These are phyloP conservation scores for Lagerstroemia speciosa DNA, from an alignment of 345 rosid genomes.

Conservation along the genomic window DNA sequence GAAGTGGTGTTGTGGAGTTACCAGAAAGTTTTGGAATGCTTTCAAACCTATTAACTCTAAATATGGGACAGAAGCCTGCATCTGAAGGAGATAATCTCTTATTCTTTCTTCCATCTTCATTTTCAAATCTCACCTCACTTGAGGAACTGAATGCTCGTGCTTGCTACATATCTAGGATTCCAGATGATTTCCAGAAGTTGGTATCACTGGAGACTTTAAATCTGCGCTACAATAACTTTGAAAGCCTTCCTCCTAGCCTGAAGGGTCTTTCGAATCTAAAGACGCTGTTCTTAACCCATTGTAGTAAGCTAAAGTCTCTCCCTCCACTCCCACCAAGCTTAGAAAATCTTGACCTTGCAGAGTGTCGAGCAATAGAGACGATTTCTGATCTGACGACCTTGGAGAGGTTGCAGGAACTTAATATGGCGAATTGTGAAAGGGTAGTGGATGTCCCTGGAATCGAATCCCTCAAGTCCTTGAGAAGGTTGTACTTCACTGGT, in stretches of 20 bases:
- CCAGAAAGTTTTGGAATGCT: conserved; percentile 39
- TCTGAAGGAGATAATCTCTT: not conserved
- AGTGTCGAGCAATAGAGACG: conserved; percentile 29
- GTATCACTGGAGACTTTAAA: conserved; percentile 25
- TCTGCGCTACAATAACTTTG: conserved; percentile 32
- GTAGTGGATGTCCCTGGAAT: conserved; percentile 40
- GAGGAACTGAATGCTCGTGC: conserved; percentile 32
- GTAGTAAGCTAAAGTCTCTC: conserved; percentile 34
- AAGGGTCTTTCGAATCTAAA: conserved; percentile 32
- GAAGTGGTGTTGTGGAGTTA: conserved; percentile 26
- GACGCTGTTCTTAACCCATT: conserved; percentile 24
- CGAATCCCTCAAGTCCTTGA: conserved; percentile 29
- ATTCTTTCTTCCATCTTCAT: conserved; percentile 23
- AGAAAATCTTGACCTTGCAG: conserved; percentile 18
- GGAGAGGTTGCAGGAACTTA: conserved; percentile 17
- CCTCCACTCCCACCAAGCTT: conserved; percentile 48
- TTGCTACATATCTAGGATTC: conserved; percentile 35
- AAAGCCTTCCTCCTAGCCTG: conserved; percentile 41
- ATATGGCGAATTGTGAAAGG: conserved; percentile 36
- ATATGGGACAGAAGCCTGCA: conserved; percentile 22
- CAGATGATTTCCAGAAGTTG: conserved; percentile 48
- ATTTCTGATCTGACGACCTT: conserved; percentile 31
- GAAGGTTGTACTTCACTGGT: conserved; percentile 28
- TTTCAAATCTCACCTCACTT: conserved; percentile 25
- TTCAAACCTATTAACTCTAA: conserved; percentile 24